Percentiles rank a stretch among this genome's conserved stretches.
Conservation (phyloP, 768 basidiomycete species). For the Russula abietina region DNA sequence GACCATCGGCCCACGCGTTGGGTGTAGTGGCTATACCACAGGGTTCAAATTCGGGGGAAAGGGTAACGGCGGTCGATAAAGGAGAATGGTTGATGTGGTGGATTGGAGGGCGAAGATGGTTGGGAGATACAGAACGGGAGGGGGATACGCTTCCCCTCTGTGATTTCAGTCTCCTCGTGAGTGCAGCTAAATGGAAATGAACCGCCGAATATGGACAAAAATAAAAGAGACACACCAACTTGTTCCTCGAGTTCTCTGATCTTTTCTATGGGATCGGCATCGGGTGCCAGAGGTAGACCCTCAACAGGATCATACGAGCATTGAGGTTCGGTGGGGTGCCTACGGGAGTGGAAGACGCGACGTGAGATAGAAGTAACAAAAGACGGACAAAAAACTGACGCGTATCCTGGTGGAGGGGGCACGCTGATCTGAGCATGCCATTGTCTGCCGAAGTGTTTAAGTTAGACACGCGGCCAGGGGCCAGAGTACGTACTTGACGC, state of each 20-base stretch:
- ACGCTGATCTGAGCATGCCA: conserved; percentile 80
- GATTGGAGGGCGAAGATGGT: conserved; percentile 18
- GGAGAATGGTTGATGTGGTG: conserved; percentile 17
- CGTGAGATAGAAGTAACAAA: conserved; percentile 19
- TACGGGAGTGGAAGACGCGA: conserved; percentile 31
- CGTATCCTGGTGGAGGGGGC: conserved; percentile 79
- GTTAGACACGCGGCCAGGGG: conserved; percentile 1
- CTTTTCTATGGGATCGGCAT: conserved; percentile 73
- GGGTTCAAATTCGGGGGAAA: conserved; percentile 29
- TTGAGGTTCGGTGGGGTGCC: conserved; percentile 80
- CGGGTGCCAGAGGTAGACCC: conserved; percentile 68
- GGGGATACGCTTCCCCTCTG: conserved; percentile 36
- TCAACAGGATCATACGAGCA: conserved; percentile 86
- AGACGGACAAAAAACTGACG: conserved; percentile 42
- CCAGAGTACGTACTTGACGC: conserved; percentile 59
- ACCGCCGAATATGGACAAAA: conserved; percentile 16
- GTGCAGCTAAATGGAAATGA: conserved; percentile 41
- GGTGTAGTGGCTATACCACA: conserved; percentile 12
- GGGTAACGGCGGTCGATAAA: conserved; percentile 20
- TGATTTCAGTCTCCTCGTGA: conserved; percentile 59
- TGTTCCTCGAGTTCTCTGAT: conserved; percentile 72
- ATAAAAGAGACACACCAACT: conserved; percentile 46
- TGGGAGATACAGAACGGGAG: conserved; percentile 37
- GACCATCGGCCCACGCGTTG: conserved; percentile 29
- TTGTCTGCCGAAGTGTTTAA: conserved; percentile 43